Conservation (phyloP, 345 rosid genomes). For the Excoecaria cochinchinensis region DNA sequence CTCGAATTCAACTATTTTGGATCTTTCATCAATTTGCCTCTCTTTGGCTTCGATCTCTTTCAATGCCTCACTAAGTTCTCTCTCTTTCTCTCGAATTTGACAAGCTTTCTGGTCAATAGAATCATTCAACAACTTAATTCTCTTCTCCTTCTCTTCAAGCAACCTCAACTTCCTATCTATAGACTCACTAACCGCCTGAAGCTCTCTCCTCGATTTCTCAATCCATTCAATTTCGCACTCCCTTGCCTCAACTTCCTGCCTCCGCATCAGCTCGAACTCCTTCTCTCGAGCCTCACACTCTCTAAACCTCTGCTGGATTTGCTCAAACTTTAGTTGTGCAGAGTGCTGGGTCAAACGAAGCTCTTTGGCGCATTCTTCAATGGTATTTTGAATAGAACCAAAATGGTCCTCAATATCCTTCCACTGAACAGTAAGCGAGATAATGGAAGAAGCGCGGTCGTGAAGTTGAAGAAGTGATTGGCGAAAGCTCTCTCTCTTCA, state of each 20-base stretch:
- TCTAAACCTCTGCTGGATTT: slow-evolving; percentile 5
- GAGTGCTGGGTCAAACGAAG: slow-evolving; percentile 1
- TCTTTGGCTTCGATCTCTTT: neutral
- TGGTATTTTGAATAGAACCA: slow-evolving; percentile 18
- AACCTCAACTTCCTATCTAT: neutral
- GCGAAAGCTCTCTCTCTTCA: slow-evolving; percentile 20
- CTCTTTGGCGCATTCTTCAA: slow-evolving; percentile 35
- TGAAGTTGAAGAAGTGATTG: slow-evolving; percentile 35
- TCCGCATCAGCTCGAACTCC: slow-evolving; percentile 12
- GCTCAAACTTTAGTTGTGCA: neutral
- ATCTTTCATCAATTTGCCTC: slow-evolving; percentile 18
- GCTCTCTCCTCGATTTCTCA: slow-evolving; percentile 7
- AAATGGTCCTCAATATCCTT: slow-evolving; percentile 42
- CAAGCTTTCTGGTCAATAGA: slow-evolving; percentile 13
- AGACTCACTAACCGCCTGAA: slow-evolving; percentile 4
- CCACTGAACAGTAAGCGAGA: slow-evolving; percentile 43
- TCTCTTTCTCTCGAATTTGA: slow-evolving; percentile 9
- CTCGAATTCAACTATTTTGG: neutral
- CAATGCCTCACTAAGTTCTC: neutral
- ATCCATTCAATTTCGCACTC: slow-evolving; percentile 14
- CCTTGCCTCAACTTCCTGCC: slow-evolving; percentile 14
- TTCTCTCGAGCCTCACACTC: slow-evolving; percentile 31
- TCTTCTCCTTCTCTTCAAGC: neutral
- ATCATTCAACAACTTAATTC: neutral
- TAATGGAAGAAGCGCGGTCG: slow-evolving; percentile 40